A percentile compares a stretch with the other conserved stretches of the same genome.
phyloP scores from a whole-genome alignment of 2,329 filamentous ascomycete species.

The Xylaria sp. region DNA sequence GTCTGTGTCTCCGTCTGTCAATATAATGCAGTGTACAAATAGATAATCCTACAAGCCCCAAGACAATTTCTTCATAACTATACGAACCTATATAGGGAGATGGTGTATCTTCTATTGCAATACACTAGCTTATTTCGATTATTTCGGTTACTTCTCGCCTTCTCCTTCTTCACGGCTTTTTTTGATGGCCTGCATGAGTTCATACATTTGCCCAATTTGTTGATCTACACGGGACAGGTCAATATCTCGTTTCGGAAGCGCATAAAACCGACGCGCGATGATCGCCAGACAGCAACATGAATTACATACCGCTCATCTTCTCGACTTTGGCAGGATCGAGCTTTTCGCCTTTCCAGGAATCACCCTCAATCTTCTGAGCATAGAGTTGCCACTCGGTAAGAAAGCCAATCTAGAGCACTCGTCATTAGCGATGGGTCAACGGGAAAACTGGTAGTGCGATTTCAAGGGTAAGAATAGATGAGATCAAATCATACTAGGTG shows the following conservation, averaged over 20 bases:
- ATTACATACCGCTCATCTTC: slow-evolving; percentile 87
- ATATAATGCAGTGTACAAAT: slow-evolving; percentile 1
- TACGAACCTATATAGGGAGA: background rate
- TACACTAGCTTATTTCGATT: background rate
- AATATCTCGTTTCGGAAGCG: slow-evolving; percentile 6
- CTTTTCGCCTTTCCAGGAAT: slow-evolving; percentile 84
- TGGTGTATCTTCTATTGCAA: background rate
- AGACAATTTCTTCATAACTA: slow-evolving; percentile 2
- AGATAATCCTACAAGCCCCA: background rate
- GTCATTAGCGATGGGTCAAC: background rate
- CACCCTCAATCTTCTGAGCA: slow-evolving; percentile 89
- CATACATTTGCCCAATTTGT: slow-evolving; percentile 92
- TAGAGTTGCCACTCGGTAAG: slow-evolving; percentile 97
- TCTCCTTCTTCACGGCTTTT: slow-evolving; percentile 50
- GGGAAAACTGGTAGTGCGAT: background rate
- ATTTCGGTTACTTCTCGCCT: slow-evolving; percentile 35
- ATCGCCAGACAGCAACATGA: background rate
- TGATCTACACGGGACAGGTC: slow-evolving; percentile 70
- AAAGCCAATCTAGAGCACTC: slow-evolving; percentile 81
- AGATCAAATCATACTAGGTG: slow-evolving; percentile 74
- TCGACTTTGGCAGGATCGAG: slow-evolving; percentile 85
- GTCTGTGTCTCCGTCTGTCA: background rate
- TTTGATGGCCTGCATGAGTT: slow-evolving; percentile 86
- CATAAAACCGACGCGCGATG: background rate
- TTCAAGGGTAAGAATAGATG: background rate